Conservation (phyloP, 2,329 filamentous ascomycete species). For the Claviceps purpurea region DNA sequence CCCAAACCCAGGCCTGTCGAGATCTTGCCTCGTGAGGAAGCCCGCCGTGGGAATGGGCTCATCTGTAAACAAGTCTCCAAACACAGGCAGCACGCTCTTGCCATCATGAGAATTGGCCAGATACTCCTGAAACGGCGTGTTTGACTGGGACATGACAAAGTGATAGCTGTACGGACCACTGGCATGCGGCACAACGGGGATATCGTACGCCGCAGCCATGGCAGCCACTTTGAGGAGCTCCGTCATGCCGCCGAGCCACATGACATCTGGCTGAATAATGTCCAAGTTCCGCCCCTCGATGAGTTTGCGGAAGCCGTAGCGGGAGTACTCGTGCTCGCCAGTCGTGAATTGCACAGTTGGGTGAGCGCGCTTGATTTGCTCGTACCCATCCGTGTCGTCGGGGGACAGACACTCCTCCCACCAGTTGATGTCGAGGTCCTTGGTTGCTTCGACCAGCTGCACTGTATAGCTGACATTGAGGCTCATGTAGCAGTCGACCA, state of each 20-base stretch:
- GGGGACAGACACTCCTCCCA: constrained; percentile 91
- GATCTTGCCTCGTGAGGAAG: constrained; percentile 61
- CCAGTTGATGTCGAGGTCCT: constrained; percentile 85
- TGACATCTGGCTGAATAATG: constrained; percentile 90
- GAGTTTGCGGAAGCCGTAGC: constrained; percentile 89
- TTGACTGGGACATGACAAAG: constrained; percentile 85
- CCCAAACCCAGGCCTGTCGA: constrained; percentile 86
- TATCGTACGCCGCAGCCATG: constrained; percentile 84
- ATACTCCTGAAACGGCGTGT: constrained; percentile 92
- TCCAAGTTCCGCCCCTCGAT: constrained; percentile 85
- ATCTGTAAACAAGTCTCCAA: constrained; percentile 80
- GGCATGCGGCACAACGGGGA: constrained; percentile 89
- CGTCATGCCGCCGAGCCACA: constrained; percentile 92
- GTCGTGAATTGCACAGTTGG: constrained; percentile 89
- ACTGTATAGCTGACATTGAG: constrained; percentile 88
- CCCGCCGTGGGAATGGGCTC: constrained; percentile 81
- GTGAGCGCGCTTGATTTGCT: constrained; percentile 79
- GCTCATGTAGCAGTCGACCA: constrained; percentile 97
- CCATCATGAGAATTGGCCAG: constrained; percentile 87
- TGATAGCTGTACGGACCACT: constrained; percentile 93
- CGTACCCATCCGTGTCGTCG: constrained; percentile 85
- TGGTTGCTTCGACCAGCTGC: constrained; percentile 71
- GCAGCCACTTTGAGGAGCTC: constrained; percentile 82
- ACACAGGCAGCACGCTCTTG: constrained; percentile 79
- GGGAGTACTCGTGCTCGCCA: constrained; percentile 88